Evolutionary conservation across 1,284 basidiomycete genomes (phyloP).

Genomic region (Somion occarium): DNA sequence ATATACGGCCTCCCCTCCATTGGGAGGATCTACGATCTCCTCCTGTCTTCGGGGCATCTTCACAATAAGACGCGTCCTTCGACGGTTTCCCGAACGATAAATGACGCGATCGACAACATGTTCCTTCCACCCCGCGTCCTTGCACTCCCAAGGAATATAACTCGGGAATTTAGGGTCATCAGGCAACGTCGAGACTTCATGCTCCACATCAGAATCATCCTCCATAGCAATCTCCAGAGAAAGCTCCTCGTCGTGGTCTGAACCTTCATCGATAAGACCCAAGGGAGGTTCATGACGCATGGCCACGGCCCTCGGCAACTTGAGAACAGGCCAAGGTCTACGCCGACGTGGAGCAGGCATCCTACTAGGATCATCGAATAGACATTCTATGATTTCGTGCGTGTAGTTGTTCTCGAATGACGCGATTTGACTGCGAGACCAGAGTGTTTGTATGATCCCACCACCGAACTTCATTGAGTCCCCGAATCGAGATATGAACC

Average conservation of each 20-base stretch:
- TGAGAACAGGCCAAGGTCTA: constrained; percentile 25
- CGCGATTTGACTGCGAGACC: constrained; percentile 31
- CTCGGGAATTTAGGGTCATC: no score
- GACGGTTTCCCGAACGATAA: no score
- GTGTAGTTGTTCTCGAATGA: constrained; percentile 27
- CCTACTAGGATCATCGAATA: constrained; percentile 17
- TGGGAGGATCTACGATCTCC: no score
- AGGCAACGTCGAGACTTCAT: no score
- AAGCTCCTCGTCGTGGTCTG: constrained; percentile 10
- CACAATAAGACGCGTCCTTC: background rate
- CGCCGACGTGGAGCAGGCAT: constrained; percentile 15
- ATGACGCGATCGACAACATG: background rate
- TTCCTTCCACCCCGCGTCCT: no score
- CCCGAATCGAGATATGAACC: constrained; percentile 25
- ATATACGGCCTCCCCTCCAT: no score
- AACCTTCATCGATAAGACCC: constrained; percentile 10
- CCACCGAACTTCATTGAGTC: constrained; percentile 11
- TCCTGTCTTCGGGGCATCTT: no score
- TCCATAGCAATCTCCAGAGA: background rate
- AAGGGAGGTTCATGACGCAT: constrained; percentile 1
- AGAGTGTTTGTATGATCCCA: constrained; percentile 21
- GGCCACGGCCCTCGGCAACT: constrained; percentile 8
- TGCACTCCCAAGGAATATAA: no score
- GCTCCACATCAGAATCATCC: constrained; percentile 7
- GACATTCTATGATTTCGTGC: constrained; percentile 9